Evolutionary conservation across 805 yeast species (phyloP).

Genomic region (Candida qinlingensis): DNA sequence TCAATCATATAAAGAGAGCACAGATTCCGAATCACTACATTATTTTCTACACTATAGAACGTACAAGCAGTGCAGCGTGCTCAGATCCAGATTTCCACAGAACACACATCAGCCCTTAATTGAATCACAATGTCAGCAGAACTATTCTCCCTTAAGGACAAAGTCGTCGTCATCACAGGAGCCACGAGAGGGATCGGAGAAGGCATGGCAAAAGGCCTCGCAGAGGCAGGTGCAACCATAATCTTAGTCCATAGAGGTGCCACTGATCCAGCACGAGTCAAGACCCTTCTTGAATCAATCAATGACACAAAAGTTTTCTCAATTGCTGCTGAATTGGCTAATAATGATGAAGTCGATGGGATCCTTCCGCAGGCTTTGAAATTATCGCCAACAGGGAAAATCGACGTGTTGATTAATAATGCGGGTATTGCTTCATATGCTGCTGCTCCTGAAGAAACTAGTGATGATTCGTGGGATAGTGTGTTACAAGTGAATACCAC

Average conservation of each 20-base stretch:
- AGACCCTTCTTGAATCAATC: constrained; percentile 38
- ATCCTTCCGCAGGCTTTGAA: constrained; percentile 34
- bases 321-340: constrained; percentile 25
- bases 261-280: constrained; percentile 15
- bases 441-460: constrained; percentile 39
- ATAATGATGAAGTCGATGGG: constrained; percentile 17
- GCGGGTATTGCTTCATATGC: constrained; percentile 79
- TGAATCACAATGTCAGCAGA: constrained; percentile 30
- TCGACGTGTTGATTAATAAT: constrained; percentile 80
- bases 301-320: constrained; percentile 52
- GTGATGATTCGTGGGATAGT: constrained; percentile 51
- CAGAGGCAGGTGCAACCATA: constrained; percentile 84
- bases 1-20: too few relatives aligned
- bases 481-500: constrained; percentile 70
- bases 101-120: too few relatives aligned
- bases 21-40: too few relatives aligned
- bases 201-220: constrained; percentile 74
- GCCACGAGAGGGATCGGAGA: constrained; percentile 78
- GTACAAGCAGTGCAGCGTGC: too few relatives aligned
- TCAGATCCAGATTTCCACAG: too few relatives aligned
- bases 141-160: constrained; percentile 73
- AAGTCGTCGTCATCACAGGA: constrained; percentile 78
- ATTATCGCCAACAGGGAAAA: constrained; percentile 56
- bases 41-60: too few relatives aligned
- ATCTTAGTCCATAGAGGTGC: constrained; percentile 31